Evolutionary conservation across 768 basidiomycete species (phyloP).

Genomic region (Xerocomellus chrysenteron): DNA sequence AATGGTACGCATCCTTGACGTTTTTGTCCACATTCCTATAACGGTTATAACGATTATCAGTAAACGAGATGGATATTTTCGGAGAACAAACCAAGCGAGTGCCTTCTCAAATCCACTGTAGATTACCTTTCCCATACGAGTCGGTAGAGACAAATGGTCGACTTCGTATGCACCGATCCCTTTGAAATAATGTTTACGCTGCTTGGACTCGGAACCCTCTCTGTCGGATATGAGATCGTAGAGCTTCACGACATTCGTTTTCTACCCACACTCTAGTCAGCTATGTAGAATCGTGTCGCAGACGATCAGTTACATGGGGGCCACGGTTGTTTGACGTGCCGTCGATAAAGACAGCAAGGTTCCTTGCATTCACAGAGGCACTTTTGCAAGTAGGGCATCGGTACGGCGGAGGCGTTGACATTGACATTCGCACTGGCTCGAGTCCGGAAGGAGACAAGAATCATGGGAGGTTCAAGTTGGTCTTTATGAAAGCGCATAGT

Average conservation of each 20-base stretch:
- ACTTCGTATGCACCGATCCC: slow-evolving; percentile 32
- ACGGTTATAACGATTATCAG: neutral
- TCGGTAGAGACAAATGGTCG: no score
- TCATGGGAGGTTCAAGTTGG: no score
- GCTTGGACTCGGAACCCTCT: neutral
- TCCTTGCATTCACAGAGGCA: slow-evolving; percentile 28
- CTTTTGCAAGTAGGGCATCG: neutral
- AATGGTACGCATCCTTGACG: slow-evolving; percentile 3
- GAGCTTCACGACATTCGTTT: slow-evolving; percentile 35
- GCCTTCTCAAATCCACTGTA: neutral
- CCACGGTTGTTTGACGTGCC: slow-evolving; percentile 15
- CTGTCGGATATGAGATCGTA: slow-evolving; percentile 20
- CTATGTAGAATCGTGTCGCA: no score
- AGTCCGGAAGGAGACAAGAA: neutral
- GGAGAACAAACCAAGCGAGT: slow-evolving; percentile 1
- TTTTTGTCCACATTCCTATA: slow-evolving; percentile 7
- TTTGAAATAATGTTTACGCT: slow-evolving; percentile 30
- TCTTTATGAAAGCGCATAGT: no score
- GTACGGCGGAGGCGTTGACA: neutral
- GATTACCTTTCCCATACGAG: no score
- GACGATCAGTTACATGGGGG: slow-evolving; percentile 39
- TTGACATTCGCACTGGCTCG: neutral
- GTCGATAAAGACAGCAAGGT: slow-evolving; percentile 21
- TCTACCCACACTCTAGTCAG: slow-evolving; percentile 13
- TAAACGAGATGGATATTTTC: neutral